A percentile compares a stretch with the other conserved stretches of the same genome.
phyloP scores from a whole-genome alignment of 257 asterid genomes.

The Nicotiana tomentosiformis region DNA sequence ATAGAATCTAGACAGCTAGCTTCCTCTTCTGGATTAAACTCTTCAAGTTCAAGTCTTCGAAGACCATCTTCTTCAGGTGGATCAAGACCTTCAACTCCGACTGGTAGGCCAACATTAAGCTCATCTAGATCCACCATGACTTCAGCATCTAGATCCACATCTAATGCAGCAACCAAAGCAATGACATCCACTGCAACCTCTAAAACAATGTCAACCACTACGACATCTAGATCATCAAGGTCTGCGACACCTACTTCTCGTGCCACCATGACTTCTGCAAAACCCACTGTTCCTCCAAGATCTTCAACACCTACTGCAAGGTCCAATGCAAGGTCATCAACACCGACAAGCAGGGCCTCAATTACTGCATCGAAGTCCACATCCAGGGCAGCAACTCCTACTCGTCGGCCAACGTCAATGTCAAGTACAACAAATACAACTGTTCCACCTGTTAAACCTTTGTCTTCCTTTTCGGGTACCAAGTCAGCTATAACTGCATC shows the following conservation, averaged over 20 bases:
- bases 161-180: conserved; percentile 38
- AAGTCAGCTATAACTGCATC: conserved; percentile 36
- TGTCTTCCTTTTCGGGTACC: conserved; percentile 39
- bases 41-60: conserved; percentile 64
- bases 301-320: conserved; percentile 89
- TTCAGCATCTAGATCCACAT: conserved; percentile 42
- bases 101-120: conserved; percentile 69
- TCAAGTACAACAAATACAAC: conserved; percentile 36
- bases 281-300: conserved; percentile 64
- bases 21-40: conserved; percentile 58
- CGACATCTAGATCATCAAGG: conserved; percentile 57
- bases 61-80: conserved; percentile 93
- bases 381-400: conserved; percentile 81
- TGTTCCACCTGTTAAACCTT: conserved; percentile 36
- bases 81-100: conserved; percentile 87
- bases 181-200: conserved; percentile 23
- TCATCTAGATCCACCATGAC: conserved; percentile 12
- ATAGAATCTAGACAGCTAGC: conserved; percentile 51
- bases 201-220: conserved; percentile 20
- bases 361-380: conserved; percentile 60
- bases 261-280: conserved; percentile 42
- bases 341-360: conserved; percentile 63
- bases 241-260: conserved; percentile 86
- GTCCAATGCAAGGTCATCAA: conserved; percentile 65
- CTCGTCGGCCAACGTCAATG: conserved; percentile 49